Evolutionary conservation across 345 rosid genomes (phyloP).

Genomic region (Euphorbia tirucalli): DNA sequence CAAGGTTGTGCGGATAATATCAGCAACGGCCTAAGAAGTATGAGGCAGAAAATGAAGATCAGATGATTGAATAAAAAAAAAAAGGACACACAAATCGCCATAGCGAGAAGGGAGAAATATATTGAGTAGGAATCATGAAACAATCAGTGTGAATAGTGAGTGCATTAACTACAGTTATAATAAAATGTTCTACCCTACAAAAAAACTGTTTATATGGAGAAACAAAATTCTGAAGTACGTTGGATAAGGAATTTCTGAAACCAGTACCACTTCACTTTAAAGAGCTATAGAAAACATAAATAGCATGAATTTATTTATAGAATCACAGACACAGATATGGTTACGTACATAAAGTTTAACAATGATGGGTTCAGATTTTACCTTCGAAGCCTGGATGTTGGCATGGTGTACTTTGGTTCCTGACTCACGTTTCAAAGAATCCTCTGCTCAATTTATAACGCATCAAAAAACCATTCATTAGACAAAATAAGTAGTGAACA

Average conservation of each 20-base stretch:
- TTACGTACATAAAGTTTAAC: background rate
- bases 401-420: conserved; percentile 89
- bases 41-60: background rate
- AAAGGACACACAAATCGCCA: background rate
- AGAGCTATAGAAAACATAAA: no score
- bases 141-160: background rate
- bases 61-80: background rate
- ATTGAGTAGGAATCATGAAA: background rate
- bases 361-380: conserved; percentile 1
- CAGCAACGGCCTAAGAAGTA: conserved; percentile 72
- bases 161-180: background rate
- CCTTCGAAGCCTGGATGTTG: conserved; percentile 91
- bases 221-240: background rate
- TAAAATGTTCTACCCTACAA: no score
- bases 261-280: no score
- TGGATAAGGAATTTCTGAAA: no score
- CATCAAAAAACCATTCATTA: conserved; percentile 6
- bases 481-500: background rate
- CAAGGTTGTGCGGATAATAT: conserved; percentile 86
- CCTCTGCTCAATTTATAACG: conserved; percentile 51
- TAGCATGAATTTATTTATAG: no score
- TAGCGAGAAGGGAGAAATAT: background rate
- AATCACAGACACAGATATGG: background rate
- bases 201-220: background rate
- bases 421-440: conserved; percentile 90